Percentiles rank a stretch among this genome's conserved stretches.
phyloP scores from a whole-genome alignment of 148 eudicot genomes.

The Polygonum aviculare region DNA sequence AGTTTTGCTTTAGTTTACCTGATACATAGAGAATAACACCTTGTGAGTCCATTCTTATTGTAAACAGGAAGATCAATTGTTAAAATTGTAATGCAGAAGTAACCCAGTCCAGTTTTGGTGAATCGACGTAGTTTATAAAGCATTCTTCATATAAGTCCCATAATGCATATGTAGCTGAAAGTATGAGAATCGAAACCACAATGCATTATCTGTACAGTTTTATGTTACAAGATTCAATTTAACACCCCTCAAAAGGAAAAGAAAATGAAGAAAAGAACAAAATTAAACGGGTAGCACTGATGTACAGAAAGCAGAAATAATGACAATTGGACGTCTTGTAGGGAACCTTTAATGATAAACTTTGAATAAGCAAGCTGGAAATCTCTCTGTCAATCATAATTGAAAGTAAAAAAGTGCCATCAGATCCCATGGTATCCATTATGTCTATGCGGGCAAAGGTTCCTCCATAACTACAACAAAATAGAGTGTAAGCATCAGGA shows the following conservation, averaged over 20 bases:
- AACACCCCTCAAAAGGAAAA: background rate
- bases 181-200: background rate
- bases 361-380: background rate
- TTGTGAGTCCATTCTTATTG: constrained; percentile 9
- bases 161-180: background rate
- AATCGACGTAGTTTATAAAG: background rate
- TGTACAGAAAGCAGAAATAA: constrained; percentile 1
- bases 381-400: background rate
- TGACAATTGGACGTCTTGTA: background rate
- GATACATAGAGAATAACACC: background rate
- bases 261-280: background rate
- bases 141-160: background rate
- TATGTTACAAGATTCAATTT: constrained; percentile 4
- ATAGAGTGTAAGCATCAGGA: background rate
- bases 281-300: background rate
- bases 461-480: constrained; percentile 65
- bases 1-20: background rate
- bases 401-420: background rate
- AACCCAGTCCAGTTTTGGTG: background rate
- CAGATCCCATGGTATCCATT: constrained; percentile 6
- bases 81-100: background rate
- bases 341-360: background rate
- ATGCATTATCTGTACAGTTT: constrained; percentile 3
- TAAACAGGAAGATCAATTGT: background rate
- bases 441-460: constrained; percentile 50